Evolutionary conservation across 352 stramenopile species (phyloP).

Genomic region (Pythium periplocum): DNA sequence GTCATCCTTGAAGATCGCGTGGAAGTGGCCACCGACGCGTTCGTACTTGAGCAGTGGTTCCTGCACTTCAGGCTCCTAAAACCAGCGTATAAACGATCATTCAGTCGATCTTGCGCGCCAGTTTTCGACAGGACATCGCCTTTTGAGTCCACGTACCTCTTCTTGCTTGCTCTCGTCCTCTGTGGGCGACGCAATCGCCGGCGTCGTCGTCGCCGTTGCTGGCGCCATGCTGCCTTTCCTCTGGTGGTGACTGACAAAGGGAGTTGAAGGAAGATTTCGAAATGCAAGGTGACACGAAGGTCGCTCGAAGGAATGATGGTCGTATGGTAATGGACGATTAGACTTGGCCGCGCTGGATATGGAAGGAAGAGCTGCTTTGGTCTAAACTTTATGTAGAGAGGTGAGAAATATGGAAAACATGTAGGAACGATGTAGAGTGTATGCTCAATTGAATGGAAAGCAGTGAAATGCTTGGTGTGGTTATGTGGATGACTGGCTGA

Average conservation of each 20-base stretch:
- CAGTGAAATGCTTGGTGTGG: too few species aligned
- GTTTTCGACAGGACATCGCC: too few species aligned
- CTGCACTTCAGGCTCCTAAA: conserved; percentile 17
- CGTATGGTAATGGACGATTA: too few species aligned
- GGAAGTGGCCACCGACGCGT: conserved; percentile 77
- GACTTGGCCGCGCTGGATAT: too few species aligned
- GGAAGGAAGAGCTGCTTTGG: too few species aligned
- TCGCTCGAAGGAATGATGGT: conserved; percentile 3
- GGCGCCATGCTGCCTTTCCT: background rate
- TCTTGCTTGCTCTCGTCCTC: background rate
- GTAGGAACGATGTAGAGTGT: too few species aligned
- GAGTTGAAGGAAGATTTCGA: conserved; percentile 8
- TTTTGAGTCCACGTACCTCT: too few species aligned
- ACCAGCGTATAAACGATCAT: background rate
- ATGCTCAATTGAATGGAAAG: too few species aligned
- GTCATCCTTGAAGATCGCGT: conserved; percentile 84
- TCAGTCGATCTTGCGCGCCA: too few species aligned
- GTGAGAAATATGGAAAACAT: too few species aligned
- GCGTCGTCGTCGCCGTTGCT: conserved; percentile 1
- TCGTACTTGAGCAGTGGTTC: conserved; percentile 86
- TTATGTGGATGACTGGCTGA: too few species aligned
- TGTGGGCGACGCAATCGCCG: background rate
- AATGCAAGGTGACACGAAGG: conserved; percentile 4
- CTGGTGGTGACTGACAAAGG: background rate
- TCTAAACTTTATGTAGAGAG: too few species aligned